These are phyloP conservation scores for Neopestalotiopsis sp. DNA, from an alignment of 2,329 filamentous ascomycete genomes.

Conservation along the genomic window DNA sequence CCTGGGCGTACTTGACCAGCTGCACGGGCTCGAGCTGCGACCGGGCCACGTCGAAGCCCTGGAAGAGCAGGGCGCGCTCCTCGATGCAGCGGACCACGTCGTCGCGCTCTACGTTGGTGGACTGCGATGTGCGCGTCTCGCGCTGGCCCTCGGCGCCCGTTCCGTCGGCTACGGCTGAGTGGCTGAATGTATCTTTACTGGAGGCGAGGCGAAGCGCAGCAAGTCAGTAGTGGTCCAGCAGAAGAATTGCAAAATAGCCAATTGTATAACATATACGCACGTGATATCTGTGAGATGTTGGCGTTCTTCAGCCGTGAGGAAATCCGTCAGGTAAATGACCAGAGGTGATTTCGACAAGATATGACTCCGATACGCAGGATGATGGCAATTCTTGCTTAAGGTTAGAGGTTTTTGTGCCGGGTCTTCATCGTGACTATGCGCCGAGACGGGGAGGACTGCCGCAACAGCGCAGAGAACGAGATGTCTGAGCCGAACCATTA, in stretches of 20 bases:
- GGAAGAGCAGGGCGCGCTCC: conserved; percentile 50
- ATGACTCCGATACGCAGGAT: conserved; percentile 38
- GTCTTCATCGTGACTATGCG: conserved; percentile 27
- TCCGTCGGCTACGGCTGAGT: conserved; percentile 47
- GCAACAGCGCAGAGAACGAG: conserved; percentile 24
- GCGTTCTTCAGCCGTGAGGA: conserved; percentile 42
- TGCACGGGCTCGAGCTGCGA: conserved; percentile 52
- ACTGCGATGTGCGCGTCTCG: conserved; percentile 50
- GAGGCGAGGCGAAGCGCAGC: neutral
- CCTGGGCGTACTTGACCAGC: conserved; percentile 51
- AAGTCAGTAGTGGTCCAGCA: conserved; percentile 20
- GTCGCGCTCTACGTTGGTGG: conserved; percentile 49
- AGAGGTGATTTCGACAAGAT: conserved; percentile 43
- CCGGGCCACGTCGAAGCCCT: conserved; percentile 46
- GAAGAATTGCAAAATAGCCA: neutral
- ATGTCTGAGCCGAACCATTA: conserved; percentile 25
- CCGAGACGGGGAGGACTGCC: conserved; percentile 21
- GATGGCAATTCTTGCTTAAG: conserved; percentile 32
- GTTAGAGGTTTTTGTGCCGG: conserved; percentile 30
- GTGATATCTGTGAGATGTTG: conserved; percentile 41
- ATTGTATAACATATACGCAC: conserved; percentile 27
- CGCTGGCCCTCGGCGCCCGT: conserved; percentile 40
- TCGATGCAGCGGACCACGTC: conserved; percentile 52
- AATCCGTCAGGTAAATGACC: conserved; percentile 45
- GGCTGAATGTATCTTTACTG: conserved; percentile 49